Conservation (phyloP, 2,329 filamentous ascomycete species). For the Elsinoe perseae region DNA sequence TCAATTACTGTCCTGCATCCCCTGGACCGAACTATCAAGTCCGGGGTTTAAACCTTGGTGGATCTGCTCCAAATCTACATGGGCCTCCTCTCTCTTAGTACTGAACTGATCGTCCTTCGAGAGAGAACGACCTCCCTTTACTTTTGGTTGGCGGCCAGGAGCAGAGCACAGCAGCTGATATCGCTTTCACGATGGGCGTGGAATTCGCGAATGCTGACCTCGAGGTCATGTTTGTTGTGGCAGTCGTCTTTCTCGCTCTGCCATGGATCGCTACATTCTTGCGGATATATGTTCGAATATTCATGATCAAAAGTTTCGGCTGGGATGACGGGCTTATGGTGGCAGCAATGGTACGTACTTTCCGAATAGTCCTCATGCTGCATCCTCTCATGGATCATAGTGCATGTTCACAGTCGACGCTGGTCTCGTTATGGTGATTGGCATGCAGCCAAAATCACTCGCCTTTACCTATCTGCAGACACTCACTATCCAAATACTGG, state of each 20-base stretch:
- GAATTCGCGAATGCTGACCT: conserved; percentile 5
- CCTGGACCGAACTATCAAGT: background rate
- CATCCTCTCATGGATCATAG: background rate
- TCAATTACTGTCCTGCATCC: background rate
- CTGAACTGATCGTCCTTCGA: too few relatives aligned
- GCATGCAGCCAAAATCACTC: background rate
- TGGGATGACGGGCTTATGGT: conserved; percentile 17
- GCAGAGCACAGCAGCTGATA: background rate
- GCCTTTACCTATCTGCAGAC: background rate
- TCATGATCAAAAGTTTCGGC: conserved; percentile 4
- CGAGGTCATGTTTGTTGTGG: conserved; percentile 13
- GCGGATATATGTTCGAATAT: conserved; percentile 10
- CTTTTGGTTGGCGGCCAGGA: background rate
- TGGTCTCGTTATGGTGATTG: conserved; percentile 12
- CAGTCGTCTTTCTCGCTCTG: conserved; percentile 14
- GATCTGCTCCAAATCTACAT: background rate
- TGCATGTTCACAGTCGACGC: conserved; percentile 13
- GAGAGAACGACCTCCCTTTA: too few relatives aligned
- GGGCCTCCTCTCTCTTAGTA: background rate
- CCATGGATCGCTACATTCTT: conserved; percentile 15
- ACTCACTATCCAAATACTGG: conserved; percentile 20
- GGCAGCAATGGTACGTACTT: conserved; percentile 11
- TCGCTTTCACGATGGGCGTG: background rate
- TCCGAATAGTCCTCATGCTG: background rate
- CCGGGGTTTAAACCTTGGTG: background rate